A percentile compares a stretch with the other conserved stretches of the same genome.
These are phyloP conservation scores for Thalassiosira livingstoniorum DNA, from an alignment of 352 stramenopile genomes.

Conservation along the genomic window DNA sequence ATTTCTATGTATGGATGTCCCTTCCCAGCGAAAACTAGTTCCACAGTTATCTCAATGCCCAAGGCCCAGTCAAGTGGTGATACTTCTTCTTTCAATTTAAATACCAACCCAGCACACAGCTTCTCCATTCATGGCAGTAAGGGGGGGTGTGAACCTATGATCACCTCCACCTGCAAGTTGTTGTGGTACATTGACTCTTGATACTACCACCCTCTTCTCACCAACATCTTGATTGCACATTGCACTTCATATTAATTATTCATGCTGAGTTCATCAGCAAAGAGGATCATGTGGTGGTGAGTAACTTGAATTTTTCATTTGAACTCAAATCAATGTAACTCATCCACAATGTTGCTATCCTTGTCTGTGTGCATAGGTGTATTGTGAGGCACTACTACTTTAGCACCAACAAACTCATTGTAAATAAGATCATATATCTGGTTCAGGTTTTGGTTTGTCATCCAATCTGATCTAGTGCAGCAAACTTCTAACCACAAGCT, in stretches of 20 bases:
- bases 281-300: constrained; percentile 14
- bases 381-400: too few species aligned
- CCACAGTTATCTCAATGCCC: background rate
- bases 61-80: background rate
- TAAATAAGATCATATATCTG: constrained; percentile 35
- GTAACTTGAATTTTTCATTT: constrained; percentile 19
- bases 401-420: constrained; percentile 27
- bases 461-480: constrained; percentile 5
- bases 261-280: constrained; percentile 30
- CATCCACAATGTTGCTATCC: constrained; percentile 12
- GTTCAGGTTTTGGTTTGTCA: constrained; percentile 7
- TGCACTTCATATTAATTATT: background rate
- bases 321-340: constrained; percentile 7
- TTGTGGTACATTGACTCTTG: background rate
- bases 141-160: background rate
- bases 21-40: background rate
- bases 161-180: background rate
- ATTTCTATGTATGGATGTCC: background rate
- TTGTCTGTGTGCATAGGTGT: constrained; percentile 12
- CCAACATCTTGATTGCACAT: background rate
- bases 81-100: background rate
- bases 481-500: constrained; percentile 23
- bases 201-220: background rate
- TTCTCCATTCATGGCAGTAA: background rate
- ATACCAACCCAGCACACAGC: constrained; percentile 12